Base-by-base conservation (phyloP, 192 early-diverging fungal genomes). In the Phycomyces blakesleeanus region DNA sequence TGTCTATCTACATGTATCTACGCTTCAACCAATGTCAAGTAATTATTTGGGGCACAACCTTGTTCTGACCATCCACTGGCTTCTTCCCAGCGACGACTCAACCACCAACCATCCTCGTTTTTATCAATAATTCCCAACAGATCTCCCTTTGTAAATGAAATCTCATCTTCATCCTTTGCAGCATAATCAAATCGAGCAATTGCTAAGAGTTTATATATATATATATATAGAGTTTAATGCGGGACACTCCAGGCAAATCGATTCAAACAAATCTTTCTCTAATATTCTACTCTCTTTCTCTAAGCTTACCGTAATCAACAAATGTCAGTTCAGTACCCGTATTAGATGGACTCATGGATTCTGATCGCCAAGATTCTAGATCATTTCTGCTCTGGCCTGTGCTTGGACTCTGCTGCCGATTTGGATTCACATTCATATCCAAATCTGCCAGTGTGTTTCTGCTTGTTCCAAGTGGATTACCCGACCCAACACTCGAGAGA, bases 121-220 rank as follows among this genome's bases (percentile, higher is more conserved):
- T 55, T 68, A 5, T 60, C 60, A 4, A 73, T 15, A 15, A 73
- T 61, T 25, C 67, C 71, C 54, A 73, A 59, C 0, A 53, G 6
- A 55, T 73, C 71, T 38, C 67, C 67, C 59, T 54, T 56, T 44
- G 41, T 68, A 16, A 73, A 73, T 18, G 60, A 57, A 15, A 73
- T 38, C 42, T 73, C 71, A 22, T 49, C 61, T 59, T 68, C 57
- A 49, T 68, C 66, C 42, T 58, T 51, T 25, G 59, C 66, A 16
- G 39, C 41, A 15, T 57, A 73, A 55, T 73, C 59, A 64, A 51
- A 68, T 14, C 63, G 16, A 21, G 66, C 71, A 14, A 50, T 56
- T 26, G 61, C 61, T 63, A 54, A 34, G n/a, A n/a, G n/a, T n/a
- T n/a, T n/a, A n/a, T n/a, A n/a, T n/a, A n/a, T n/a, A n/a, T n/a